phyloP scores from a whole-genome alignment of 441 rosid species.

The Croton setiger region DNA sequence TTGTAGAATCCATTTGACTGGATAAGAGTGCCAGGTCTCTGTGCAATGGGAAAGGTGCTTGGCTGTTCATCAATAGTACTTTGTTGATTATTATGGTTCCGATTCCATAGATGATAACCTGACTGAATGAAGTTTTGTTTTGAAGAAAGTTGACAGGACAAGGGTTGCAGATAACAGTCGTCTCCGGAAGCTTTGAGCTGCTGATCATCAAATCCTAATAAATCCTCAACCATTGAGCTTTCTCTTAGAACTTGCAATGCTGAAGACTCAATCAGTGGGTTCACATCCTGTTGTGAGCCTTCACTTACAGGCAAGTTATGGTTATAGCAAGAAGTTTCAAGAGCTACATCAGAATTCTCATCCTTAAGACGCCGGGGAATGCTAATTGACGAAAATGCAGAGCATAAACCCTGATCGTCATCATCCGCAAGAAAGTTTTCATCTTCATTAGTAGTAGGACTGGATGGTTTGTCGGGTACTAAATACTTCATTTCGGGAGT shows the following conservation, averaged over 20 bases:
- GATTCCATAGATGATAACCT: constrained; percentile 22
- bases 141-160: constrained; percentile 16
- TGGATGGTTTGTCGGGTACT: constrained; percentile 8
- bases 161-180: constrained; percentile 15
- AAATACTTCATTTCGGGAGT: constrained; percentile 3
- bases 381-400: constrained; percentile 28
- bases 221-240: constrained; percentile 25
- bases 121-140: constrained; percentile 18
- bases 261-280: constrained; percentile 18
- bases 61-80: constrained; percentile 18
- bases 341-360: constrained; percentile 13
- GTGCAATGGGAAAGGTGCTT: constrained; percentile 20
- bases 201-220: constrained; percentile 30
- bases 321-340: constrained; percentile 25
- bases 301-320: constrained; percentile 20
- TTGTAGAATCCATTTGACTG: constrained; percentile 42
- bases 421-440: constrained; percentile 21
- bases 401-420: constrained; percentile 25
- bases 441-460: constrained; percentile 22
- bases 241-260: constrained; percentile 20
- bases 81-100: constrained; percentile 12
- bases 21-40: constrained; percentile 25
- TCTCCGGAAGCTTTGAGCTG: constrained; percentile 27
- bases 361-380: constrained; percentile 17
- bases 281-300: constrained; percentile 19